phyloP scores from a whole-genome alignment of 257 asterid genomes.

The Avicennia marina region DNA sequence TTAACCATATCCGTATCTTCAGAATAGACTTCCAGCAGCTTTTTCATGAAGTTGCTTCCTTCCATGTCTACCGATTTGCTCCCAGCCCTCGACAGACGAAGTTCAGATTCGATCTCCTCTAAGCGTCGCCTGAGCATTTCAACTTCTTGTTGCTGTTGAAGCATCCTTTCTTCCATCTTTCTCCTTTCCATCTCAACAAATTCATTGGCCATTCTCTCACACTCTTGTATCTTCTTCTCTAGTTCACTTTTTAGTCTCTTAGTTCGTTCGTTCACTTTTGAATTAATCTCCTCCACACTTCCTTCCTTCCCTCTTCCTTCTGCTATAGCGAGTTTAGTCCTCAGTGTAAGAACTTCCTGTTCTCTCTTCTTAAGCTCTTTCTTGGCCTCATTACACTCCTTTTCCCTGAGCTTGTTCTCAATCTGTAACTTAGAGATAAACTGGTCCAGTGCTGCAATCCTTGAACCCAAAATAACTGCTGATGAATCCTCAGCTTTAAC shows the following conservation, averaged over 20 bases:
- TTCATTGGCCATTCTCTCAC: slow-evolving; percentile 59
- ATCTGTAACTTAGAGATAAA: slow-evolving; percentile 68
- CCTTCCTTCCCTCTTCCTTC: slow-evolving; percentile 30
- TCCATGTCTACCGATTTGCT: slow-evolving; percentile 41
- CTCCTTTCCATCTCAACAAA: slow-evolving; percentile 62
- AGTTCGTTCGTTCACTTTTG: slow-evolving; percentile 49
- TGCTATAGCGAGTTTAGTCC: slow-evolving; percentile 45
- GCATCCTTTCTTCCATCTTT: slow-evolving; percentile 64
- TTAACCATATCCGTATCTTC: slow-evolving; percentile 86
- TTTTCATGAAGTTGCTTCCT: slow-evolving; percentile 56
- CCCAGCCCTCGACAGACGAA: slow-evolving; percentile 44
- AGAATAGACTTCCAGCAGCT: slow-evolving; percentile 46
- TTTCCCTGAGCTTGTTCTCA: slow-evolving; percentile 67
- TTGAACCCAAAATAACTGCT: slow-evolving; percentile 61
- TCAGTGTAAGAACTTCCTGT: slow-evolving; percentile 55
- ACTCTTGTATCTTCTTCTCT: slow-evolving; percentile 60
- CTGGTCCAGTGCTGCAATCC: slow-evolving; percentile 80
- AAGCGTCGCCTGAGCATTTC: slow-evolving; percentile 68
- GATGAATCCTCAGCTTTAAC: slow-evolving; percentile 70
- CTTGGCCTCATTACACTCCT: slow-evolving; percentile 58
- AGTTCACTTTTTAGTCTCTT: slow-evolving; percentile 41
- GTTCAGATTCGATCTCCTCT: slow-evolving; percentile 69
- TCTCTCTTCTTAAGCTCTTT: slow-evolving; percentile 60
- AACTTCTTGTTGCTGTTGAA: slow-evolving; percentile 59
- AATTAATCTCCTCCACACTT: slow-evolving; percentile 53